Conservation (phyloP, 2,329 filamentous ascomycete species). For the Neurospora sp. region DNA sequence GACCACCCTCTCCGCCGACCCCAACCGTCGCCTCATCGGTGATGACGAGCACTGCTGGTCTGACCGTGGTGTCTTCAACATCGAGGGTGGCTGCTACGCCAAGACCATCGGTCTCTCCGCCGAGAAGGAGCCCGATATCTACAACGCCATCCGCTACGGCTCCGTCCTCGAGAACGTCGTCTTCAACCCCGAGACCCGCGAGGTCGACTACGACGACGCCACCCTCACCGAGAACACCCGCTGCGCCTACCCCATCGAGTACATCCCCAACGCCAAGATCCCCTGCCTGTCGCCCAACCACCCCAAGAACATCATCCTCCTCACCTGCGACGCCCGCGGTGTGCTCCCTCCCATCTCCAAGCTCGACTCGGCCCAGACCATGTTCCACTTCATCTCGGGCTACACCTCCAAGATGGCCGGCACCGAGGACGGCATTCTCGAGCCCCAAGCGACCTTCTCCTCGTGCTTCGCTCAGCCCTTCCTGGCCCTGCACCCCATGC, state of each 20-base stretch:
- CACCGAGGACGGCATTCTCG: constrained; percentile 91
- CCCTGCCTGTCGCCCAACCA: constrained; percentile 81
- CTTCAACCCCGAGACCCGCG: constrained; percentile 80
- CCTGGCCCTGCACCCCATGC: constrained; percentile 97
- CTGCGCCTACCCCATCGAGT: constrained; percentile 97
- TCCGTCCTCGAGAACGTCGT: constrained; percentile 98
- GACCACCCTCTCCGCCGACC: constrained; percentile 94
- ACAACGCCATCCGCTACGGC: constrained; percentile 88
- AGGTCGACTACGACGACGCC: constrained; percentile 90
- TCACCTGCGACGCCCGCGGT: constrained; percentile 95
- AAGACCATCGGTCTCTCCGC: constrained; percentile 96
- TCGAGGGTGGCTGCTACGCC: constrained; percentile 98
- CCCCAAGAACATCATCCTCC: constrained; percentile 94
- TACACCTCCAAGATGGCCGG: constrained; percentile 99
- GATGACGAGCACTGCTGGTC: constrained; percentile 99
- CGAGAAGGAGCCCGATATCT: constrained; percentile 99
- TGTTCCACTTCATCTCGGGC: constrained; percentile 99
- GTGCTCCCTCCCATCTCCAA: constrained; percentile 97
- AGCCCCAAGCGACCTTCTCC: constrained; percentile 97
- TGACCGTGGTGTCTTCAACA: constrained; percentile 96
- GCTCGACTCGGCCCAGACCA: constrained; percentile 87
- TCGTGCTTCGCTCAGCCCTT: constrained; percentile 99
- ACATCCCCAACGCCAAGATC: constrained; percentile 98
- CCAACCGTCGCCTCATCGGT: constrained; percentile 90
- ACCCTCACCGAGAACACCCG: constrained; percentile 98